phyloP scores from a whole-genome alignment of 2,329 filamentous ascomycete species.

The Fusarium irregulare region DNA sequence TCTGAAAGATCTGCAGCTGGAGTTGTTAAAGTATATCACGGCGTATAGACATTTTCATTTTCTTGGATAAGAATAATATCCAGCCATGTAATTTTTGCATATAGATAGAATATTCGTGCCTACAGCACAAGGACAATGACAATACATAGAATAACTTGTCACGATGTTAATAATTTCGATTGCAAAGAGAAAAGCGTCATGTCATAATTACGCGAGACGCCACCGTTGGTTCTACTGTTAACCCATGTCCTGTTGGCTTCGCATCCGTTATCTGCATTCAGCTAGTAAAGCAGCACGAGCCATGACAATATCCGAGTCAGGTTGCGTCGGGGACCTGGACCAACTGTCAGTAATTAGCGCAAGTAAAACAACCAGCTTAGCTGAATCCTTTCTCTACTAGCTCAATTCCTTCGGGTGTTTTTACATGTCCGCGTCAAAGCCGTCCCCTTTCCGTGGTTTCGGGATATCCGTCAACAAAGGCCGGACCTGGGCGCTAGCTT shows the following conservation, averaged over 20 bases:
- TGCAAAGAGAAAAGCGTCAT: neutral
- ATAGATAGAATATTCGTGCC: conserved; percentile 25
- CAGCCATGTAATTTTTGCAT: conserved; percentile 2
- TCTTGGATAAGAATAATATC: conserved; percentile 25
- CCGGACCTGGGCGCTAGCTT: neutral
- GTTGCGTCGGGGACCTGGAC: neutral
- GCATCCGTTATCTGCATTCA: neutral
- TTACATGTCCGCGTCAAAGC: neutral
- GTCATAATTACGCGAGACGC: conserved; percentile 1
- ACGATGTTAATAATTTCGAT: neutral
- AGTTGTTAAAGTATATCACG: conserved; percentile 46
- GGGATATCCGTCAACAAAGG: neutral
- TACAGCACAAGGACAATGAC: conserved; percentile 10
- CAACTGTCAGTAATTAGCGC: neutral
- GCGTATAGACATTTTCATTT: conserved; percentile 35
- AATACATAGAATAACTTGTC: neutral
- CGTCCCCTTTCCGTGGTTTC: neutral
- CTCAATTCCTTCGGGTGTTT: neutral
- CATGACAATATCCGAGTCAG: neutral
- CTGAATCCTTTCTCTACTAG: neutral
- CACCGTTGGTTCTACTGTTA: neutral
- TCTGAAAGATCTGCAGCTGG: conserved; percentile 44
- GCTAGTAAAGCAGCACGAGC: neutral
- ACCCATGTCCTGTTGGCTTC: neutral
- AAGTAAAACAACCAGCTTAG: neutral